Conservation (phyloP, 163 green algal species). For the Chlamydomonas reinhardtii region DNA sequence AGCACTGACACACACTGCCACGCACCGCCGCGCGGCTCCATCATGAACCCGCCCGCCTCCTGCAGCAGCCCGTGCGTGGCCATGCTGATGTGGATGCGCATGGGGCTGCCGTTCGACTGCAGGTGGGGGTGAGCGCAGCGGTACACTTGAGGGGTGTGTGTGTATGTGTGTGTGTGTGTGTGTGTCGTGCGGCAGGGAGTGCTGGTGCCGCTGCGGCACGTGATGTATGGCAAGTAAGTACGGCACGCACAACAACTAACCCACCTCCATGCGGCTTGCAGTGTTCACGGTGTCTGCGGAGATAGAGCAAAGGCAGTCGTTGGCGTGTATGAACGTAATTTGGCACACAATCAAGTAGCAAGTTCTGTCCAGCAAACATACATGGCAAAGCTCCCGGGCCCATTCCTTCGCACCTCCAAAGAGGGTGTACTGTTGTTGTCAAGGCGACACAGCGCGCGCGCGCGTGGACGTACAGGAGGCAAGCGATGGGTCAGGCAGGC, state of each 20-base stretch:
- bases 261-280: constrained; percentile 26
- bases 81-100: constrained; percentile 30
- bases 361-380: too few relatives aligned
- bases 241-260: too few relatives aligned
- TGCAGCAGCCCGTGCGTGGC: constrained; percentile 17
- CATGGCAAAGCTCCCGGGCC: too few relatives aligned
- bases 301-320: too few relatives aligned
- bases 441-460: not conserved
- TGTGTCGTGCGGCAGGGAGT: too few relatives aligned
- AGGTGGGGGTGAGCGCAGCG: not conserved
- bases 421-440: not conserved
- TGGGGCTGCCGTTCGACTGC: constrained; percentile 40
- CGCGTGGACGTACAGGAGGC: not conserved
- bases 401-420: constrained; percentile 10
- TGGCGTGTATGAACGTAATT: too few relatives aligned
- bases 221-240: too few relatives aligned
- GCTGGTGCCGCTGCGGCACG: too few relatives aligned
- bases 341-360: too few relatives aligned
- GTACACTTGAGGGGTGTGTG: too few relatives aligned
- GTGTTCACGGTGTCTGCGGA: constrained; percentile 39
- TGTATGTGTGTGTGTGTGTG: too few relatives aligned
- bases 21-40: constrained; percentile 35
- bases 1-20: not conserved
- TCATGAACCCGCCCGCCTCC: constrained; percentile 16
- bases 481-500: not conserved